Base-by-base conservation (phyloP, 768 basidiomycete genomes). In the Kwoniella botswanensis region DNA sequence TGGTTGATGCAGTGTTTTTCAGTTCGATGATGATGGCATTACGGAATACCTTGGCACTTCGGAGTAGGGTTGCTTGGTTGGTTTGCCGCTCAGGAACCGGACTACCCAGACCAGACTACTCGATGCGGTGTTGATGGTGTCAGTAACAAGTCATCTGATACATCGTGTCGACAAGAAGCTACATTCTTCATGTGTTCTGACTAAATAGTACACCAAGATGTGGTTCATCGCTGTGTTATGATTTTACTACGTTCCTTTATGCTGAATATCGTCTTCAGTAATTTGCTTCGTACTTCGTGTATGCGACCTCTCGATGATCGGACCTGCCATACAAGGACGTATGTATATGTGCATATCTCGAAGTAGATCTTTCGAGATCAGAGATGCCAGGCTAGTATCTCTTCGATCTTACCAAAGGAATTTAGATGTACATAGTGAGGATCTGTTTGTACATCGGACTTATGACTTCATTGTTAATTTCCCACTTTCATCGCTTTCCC, bases 21-120 rank as follows among this genome's bases (percentile, higher is more conserved):
- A 17, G 21, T 18, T 56, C 17, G 46, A n/a, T 56, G 11, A 12
- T 56, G 54, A 26, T 56, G 54, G 59, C 18, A 61, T 17, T 42
- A 61, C 35, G 18, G 42, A 18, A 17, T 26, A 43, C 11, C 59
- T 61, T 61, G 59, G 59, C 59, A 61, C 17, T 61, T 61, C 59
- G 59, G 59, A 61, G 59, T 35, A 46, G 17, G 35, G n/a, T 55
- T 12, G 24, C 24, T 24, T 55, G 24, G 42, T 11, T 61, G 15
- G 26, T 59, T 61, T 42, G 42, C 59, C 59, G 59, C 59, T 61
- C 35, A 61, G 59, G 59, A 61, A 61, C 42, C 59, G 59, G 59
- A 61, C 59, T 61, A 61, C 15, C 24, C 18, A 50, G 18, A 15
- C 18, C 13, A 15, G 12, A 50, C 46, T 11, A 50, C 46, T 50